phyloP scores from a whole-genome alignment of 2,329 filamentous ascomycete genomes.

The Apiospora rasikravindrae region DNA sequence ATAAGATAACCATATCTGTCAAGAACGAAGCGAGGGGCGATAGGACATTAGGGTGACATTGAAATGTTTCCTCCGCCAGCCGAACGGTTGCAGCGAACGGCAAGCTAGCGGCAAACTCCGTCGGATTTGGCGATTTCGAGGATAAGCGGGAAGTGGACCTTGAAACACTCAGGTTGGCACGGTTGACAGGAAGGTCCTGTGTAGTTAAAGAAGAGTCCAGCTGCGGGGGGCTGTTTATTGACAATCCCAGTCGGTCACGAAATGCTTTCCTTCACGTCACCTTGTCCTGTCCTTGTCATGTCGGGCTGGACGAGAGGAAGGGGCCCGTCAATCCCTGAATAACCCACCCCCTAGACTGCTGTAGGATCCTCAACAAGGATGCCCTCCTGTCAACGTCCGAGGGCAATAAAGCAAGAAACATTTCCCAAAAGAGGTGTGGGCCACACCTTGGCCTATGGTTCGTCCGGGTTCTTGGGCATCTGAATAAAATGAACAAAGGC shows the following conservation, averaged over 20 bases:
- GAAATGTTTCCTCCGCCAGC: not conserved
- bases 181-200: conserved; percentile 7
- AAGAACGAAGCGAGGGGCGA: not conserved
- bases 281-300: not conserved
- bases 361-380: conserved; percentile 19
- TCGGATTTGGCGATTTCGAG: not conserved
- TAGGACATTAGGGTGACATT: conserved; percentile 15
- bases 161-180: conserved; percentile 1
- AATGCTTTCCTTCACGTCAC: conserved; percentile 1
- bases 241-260: not conserved
- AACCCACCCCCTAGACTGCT: not conserved
- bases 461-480: conserved; percentile 17
- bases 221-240: conserved; percentile 3
- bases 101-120: not conserved
- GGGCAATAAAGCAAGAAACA: conserved; percentile 11
- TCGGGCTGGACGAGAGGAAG: conserved; percentile 14
- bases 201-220: not conserved
- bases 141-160: conserved; percentile 7
- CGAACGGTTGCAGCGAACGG: conserved; percentile 7
- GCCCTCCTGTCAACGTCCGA: conserved; percentile 1
- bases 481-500: conserved; percentile 12
- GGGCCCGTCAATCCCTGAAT: not conserved
- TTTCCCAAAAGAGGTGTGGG: conserved; percentile 14
- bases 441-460: conserved; percentile 16
- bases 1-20: conserved; percentile 20